Evolutionary conservation across 2,329 filamentous ascomycete species (phyloP).

Genomic region (Diaporthe capsici): DNA sequence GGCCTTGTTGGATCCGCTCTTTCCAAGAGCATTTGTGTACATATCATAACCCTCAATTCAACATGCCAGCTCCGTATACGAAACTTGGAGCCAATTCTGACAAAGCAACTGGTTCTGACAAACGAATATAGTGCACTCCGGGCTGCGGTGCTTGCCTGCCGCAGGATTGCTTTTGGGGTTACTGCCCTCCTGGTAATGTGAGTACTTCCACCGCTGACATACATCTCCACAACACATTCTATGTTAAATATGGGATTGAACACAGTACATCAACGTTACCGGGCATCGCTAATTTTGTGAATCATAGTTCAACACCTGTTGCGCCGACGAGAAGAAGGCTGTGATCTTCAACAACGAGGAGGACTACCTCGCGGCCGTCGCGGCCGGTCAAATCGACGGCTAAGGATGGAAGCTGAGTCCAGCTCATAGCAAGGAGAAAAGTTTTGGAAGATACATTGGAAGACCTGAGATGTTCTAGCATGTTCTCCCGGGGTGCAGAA

Average conservation of each 20-base stretch:
- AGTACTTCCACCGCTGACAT: not conserved
- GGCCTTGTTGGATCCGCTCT: not conserved
- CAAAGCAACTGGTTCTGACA: not conserved
- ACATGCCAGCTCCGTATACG: not conserved
- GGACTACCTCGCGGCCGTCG: not conserved
- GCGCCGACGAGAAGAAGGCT: slow-evolving; percentile 1
- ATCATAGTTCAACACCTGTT: slow-evolving; percentile 9
- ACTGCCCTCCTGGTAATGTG: not conserved
- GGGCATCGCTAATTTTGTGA: not conserved
- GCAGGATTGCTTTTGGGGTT: not conserved
- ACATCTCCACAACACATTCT: not conserved
- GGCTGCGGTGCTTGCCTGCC: not conserved
- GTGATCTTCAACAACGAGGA: not conserved
- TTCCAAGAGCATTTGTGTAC: not conserved
- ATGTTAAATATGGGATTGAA: not conserved
- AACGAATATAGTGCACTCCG: not conserved
- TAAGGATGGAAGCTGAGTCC: not conserved
- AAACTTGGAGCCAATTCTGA: not conserved
- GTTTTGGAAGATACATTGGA: not conserved
- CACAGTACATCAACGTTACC: not conserved
- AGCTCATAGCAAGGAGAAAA: no score
- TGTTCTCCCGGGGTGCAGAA: not conserved
- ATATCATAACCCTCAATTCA: not conserved
- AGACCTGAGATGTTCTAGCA: not conserved
- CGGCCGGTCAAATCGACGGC: not conserved